A percentile compares a stretch with the other conserved stretches of the same genome.
Conservation (phyloP, 2,329 filamentous ascomycete species). For the Aspergillus amoenus region DNA sequence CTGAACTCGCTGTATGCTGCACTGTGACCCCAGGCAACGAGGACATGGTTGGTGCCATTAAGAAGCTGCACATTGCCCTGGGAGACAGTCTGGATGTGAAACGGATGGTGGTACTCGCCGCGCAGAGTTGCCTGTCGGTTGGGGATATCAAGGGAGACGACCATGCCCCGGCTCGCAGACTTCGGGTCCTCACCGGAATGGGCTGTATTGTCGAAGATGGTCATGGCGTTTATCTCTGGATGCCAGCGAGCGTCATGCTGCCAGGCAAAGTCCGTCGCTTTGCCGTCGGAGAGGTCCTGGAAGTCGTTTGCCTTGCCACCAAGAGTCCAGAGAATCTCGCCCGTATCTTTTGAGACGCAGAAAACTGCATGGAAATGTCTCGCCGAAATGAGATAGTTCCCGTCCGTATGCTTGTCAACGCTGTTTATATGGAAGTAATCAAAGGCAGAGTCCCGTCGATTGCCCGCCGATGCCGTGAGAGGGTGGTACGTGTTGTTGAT, state of each 20-base stretch:
- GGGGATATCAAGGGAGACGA: constrained; percentile 44
- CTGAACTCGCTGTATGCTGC: constrained; percentile 52
- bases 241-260: constrained; percentile 33
- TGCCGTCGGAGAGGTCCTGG: constrained; percentile 20
- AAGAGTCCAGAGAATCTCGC: constrained; percentile 27
- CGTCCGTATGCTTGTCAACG: constrained; percentile 51
- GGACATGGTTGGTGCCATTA: constrained; percentile 39
- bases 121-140: constrained; percentile 45
- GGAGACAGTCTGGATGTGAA: constrained; percentile 1
- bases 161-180: constrained; percentile 21
- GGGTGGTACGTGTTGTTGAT: constrained; percentile 23
- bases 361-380: constrained; percentile 40
- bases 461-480: constrained; percentile 9
- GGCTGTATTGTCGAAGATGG: constrained; percentile 28
- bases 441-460: constrained; percentile 36
- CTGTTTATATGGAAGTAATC: constrained; percentile 61
- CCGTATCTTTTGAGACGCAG: constrained; percentile 16
- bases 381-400: constrained; percentile 56
- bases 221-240: constrained; percentile 19
- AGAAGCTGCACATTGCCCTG: constrained; percentile 20
- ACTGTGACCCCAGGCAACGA: constrained; percentile 53
- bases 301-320: constrained; percentile 33
- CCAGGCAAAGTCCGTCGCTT: constrained; percentile 27
- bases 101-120: not conserved
- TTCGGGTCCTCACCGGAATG: constrained; percentile 15